Conservation (phyloP, 345 rosid genomes). For the Salix suchowensis region DNA sequence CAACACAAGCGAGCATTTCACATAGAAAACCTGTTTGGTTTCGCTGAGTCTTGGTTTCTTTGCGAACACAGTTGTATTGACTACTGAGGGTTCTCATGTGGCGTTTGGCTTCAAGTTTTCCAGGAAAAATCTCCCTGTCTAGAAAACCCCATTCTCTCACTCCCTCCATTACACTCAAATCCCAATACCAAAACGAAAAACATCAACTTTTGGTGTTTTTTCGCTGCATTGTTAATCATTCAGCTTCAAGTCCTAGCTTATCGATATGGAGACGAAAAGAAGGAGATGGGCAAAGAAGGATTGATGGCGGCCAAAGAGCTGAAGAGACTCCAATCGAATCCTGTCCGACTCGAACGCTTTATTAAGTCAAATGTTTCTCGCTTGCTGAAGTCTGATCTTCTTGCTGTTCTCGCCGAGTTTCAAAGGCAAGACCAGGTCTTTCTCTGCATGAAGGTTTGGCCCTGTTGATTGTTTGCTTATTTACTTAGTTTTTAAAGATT, state of each 20-base stretch:
- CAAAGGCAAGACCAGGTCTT: conserved; percentile 89
- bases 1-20: background rate
- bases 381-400: conserved; percentile 79
- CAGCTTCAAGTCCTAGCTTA: conserved; percentile 76
- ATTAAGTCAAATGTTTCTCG: conserved; percentile 69
- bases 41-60: background rate
- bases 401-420: conserved; percentile 78
- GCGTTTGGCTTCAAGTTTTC: background rate
- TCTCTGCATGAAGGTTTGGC: conserved; percentile 78
- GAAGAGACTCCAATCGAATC: conserved; percentile 62
- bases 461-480: background rate
- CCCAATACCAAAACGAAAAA: background rate
- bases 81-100: background rate
- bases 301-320: conserved; percentile 76
- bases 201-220: background rate
- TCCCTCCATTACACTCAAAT: background rate
- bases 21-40: background rate
- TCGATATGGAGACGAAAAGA: conserved; percentile 97
- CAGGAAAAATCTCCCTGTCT: background rate
- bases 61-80: background rate
- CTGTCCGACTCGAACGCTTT: conserved; percentile 53
- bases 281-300: conserved; percentile 87
- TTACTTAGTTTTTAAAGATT: background rate
- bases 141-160: no score
- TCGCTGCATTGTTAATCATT: conserved; percentile 29